phyloP scores from a whole-genome alignment of 306 rosid species.

The Urtica urens region DNA sequence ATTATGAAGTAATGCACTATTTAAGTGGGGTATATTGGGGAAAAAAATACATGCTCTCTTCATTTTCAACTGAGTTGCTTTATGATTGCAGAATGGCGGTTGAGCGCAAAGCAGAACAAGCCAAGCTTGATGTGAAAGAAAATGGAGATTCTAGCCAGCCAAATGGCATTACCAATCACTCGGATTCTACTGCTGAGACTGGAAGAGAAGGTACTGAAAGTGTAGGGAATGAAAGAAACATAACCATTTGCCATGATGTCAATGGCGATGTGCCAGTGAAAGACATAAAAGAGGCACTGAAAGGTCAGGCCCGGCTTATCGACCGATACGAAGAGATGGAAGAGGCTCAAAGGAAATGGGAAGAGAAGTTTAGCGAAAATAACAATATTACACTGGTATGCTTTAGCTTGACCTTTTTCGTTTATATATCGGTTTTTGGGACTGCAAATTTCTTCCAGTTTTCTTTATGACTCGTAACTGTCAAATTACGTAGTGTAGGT shows the following conservation, averaged over 20 bases:
- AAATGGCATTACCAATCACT: constrained; percentile 37
- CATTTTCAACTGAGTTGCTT: constrained; percentile 5
- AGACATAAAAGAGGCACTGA: constrained; percentile 71
- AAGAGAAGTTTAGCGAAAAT: constrained; percentile 89
- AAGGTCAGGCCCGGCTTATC: constrained; percentile 66
- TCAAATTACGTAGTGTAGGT: too few relatives aligned
- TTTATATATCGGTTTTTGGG: too few relatives aligned
- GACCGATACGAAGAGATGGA: constrained; percentile 81
- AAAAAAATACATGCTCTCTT: too few relatives aligned
- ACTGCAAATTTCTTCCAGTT: too few relatives aligned
- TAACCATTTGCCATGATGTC: constrained; percentile 19
- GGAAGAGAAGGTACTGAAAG: constrained; percentile 29
- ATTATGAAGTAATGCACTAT: too few relatives aligned
- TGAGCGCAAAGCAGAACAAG: constrained; percentile 24
- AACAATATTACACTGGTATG: constrained; percentile 67
- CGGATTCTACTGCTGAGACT: constrained; percentile 23
- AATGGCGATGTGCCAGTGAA: constrained; percentile 36
- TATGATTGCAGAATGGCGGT: constrained; percentile 36
- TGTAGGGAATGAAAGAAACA: constrained; percentile 16
- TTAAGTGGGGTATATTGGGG: too few relatives aligned
- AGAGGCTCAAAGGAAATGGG: constrained; percentile 87
- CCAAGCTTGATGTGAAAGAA: constrained; percentile 23
- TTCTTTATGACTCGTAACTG: too few relatives aligned
- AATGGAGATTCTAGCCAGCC: constrained; percentile 31
- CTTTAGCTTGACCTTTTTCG: too few relatives aligned